Evolutionary conservation across 225 moss, liverwort and hornwort genomes (phyloP).

Genomic region (Neckera pumila): DNA sequence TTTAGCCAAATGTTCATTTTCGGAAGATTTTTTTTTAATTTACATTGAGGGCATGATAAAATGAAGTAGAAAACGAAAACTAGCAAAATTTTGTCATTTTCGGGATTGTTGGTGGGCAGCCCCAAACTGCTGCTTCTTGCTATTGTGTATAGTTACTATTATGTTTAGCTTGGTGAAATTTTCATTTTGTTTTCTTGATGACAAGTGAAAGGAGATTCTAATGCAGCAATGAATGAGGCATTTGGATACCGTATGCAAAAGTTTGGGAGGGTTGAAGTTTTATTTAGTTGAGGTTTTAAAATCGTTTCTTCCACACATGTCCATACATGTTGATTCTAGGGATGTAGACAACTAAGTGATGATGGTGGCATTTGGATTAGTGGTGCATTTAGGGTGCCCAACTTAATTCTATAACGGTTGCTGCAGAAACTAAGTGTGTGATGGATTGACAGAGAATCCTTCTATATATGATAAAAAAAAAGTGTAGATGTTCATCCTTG

Average conservation of each 20-base stretch:
- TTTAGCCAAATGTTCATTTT: too few relatives aligned
- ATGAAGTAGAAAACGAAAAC: too few relatives aligned
- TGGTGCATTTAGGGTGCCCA: fast-evolving
- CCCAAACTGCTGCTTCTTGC: background rate
- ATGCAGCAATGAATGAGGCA: fast-evolving
- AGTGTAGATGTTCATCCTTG: too few relatives aligned
- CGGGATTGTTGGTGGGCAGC: too few relatives aligned
- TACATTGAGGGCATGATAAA: background rate
- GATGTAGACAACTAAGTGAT: background rate
- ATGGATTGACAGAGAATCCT: too few relatives aligned
- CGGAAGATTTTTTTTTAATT: background rate
- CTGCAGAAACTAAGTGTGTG: too few relatives aligned
- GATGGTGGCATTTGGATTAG: fast-evolving
- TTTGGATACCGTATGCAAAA: background rate
- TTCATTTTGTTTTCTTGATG: background rate
- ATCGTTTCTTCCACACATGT: fast-evolving
- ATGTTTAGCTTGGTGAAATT: background rate
- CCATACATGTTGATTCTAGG: background rate
- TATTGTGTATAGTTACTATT: background rate
- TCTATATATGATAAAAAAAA: too few relatives aligned
- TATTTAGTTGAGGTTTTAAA: fast-evolving
- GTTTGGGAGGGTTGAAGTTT: background rate
- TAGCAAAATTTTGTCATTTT: too few relatives aligned
- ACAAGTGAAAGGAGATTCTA: background rate
- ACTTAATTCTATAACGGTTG: too few relatives aligned